Evolutionary conservation across 148 eudicot species (phyloP).

Genomic region (Cornus suecica): DNA sequence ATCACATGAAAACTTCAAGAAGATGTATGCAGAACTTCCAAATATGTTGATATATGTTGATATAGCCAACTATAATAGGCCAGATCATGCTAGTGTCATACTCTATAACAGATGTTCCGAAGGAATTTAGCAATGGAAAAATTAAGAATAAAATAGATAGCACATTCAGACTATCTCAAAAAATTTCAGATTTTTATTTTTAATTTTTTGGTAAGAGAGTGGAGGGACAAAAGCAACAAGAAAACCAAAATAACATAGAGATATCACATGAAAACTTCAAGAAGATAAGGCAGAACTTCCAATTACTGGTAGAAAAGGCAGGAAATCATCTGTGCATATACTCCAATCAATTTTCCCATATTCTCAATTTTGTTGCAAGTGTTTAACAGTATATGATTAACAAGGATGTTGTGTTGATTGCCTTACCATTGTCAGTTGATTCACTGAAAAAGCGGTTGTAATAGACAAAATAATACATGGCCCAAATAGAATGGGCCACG

Average conservation of each 20-base stretch:
- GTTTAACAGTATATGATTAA: neutral
- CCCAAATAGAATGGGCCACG: no score
- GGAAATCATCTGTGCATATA: neutral
- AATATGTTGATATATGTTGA: no score
- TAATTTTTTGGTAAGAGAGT: no score
- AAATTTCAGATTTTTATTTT: no score
- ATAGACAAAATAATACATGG: no score
- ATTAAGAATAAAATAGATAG: no score
- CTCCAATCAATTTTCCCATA: neutral
- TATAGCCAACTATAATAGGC: no score
- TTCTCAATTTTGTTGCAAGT: neutral
- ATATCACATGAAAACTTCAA: neutral
- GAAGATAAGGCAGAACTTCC: no score
- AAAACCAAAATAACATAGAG: no score
- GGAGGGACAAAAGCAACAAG: neutral
- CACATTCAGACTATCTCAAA: neutral
- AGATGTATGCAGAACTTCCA: no score
- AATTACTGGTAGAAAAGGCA: neutral
- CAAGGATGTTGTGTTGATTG: neutral
- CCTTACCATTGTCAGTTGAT: conserved; percentile 15
- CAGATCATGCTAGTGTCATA: no score
- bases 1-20: no score
- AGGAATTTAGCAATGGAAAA: neutral
- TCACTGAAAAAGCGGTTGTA: conserved; percentile 22
- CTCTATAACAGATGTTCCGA: neutral